Evolutionary conservation across 176 grass and related monocot genomes (phyloP).

Genomic region (sorghum (Sorghum bicolor)): Sorghum_bicolor_NCBIv3 NC_012872.2:60795501-60796000

Average conservation of each 20-base stretch:
- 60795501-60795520: background rate
- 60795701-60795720: background rate
- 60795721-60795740: slow-evolving; percentile 5
- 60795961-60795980: too few species aligned
- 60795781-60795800: background rate
- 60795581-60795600: background rate
- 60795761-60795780: background rate
- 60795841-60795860: background rate
- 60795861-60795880: background rate
- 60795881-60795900: background rate
- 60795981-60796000: too few species aligned
- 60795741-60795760: background rate
- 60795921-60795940: too few species aligned
- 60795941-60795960: too few species aligned
- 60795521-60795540: background rate
- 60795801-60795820: background rate
- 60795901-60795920: background rate
- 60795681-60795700: background rate
- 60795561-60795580: background rate
- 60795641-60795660: background rate
- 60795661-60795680: background rate
- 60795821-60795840: background rate
- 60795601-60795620: background rate
- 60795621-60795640: background rate
- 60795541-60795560: background rate